Base-by-base conservation (phyloP, 305 asterid species). In the Fraxinus baroniana region DNA sequence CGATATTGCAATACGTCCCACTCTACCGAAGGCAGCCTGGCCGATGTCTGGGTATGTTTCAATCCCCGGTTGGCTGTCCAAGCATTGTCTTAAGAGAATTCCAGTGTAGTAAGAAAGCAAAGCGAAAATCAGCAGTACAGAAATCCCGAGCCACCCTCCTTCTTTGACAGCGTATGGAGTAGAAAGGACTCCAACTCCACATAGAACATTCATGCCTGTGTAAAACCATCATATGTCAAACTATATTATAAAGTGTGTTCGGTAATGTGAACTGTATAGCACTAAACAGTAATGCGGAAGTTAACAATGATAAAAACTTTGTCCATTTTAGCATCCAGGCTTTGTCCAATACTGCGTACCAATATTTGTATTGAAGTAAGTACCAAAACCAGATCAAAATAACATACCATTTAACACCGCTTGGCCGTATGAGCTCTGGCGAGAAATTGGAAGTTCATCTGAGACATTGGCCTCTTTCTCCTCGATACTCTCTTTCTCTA, bases 161-260 rank as follows among this genome's bases (percentile, higher is more conserved):
- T 96, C 91, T 86, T 90, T 91, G 76, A 94, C 97, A 24, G 97
- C 99, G 76, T 94, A 94, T 57, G 99, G 98, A 79, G 98, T 95
- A 6, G 99, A 93, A 86, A 95, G 98, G 72, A 95, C 91, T 81
- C 99, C 99, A 22, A 95, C 99, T 75, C 99, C 98, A 81, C 99
- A 94, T 1, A 95, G 86, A 72, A 94, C 99, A 83, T 95, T 94
- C 70, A 94, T 89, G 18, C 98, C 98, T 94, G 89, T 80, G 84
- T 46, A 15, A 30, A 37, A 82, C 70, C 2, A 36, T 70, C 76
- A 32, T 26, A 6, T 28, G 37, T 66, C 74, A 26, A 12, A 17
- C 37, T 5, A 3, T 24, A 12, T n/a, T n/a, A n/a, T n/a, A 5
- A 3, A 66, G 36, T 66, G 4, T 66, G 7, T 20, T 62, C 5